Evolutionary conservation across 2,329 filamentous ascomycete species (phyloP).

Genomic region (Aspergillus intermedius): DNA sequence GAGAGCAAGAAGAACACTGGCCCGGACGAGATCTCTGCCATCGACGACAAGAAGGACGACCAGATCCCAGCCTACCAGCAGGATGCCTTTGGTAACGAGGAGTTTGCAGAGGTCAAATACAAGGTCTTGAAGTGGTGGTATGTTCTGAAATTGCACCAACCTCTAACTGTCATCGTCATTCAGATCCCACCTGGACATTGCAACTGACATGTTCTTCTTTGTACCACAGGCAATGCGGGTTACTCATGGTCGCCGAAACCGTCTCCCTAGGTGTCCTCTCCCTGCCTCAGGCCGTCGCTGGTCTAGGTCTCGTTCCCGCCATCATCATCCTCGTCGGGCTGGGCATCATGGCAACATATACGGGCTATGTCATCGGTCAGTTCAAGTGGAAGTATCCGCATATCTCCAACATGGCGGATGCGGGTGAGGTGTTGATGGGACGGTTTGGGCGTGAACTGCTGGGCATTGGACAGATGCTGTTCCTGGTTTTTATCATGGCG

Average conservation of each 20-base stretch:
- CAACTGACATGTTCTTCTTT: background rate
- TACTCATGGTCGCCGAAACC: conserved; percentile 55
- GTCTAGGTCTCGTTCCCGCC: conserved; percentile 49
- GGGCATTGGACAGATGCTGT: conserved; percentile 55
- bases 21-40: conserved; percentile 5
- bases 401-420: conserved; percentile 62
- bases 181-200: background rate
- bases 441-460: conserved; percentile 56
- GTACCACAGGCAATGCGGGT: conserved; percentile 35
- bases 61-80: conserved; percentile 13
- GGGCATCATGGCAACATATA: conserved; percentile 54
- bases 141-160: background rate
- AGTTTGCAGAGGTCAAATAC: conserved; percentile 43
- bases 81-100: conserved; percentile 38
- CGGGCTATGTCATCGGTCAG: conserved; percentile 54
- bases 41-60: conserved; percentile 17
- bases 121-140: conserved; percentile 45
- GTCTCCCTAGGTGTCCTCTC: conserved; percentile 53
- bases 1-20: conserved; percentile 7
- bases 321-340: conserved; percentile 49
- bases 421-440: conserved; percentile 57
- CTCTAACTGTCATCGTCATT: too few relatives aligned
- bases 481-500: conserved; percentile 63
- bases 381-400: conserved; percentile 53
- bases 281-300: conserved; percentile 47